Evolutionary conservation across 768 basidiomycete genomes (phyloP).

Genomic region (Mycena leptocephala): DNA sequence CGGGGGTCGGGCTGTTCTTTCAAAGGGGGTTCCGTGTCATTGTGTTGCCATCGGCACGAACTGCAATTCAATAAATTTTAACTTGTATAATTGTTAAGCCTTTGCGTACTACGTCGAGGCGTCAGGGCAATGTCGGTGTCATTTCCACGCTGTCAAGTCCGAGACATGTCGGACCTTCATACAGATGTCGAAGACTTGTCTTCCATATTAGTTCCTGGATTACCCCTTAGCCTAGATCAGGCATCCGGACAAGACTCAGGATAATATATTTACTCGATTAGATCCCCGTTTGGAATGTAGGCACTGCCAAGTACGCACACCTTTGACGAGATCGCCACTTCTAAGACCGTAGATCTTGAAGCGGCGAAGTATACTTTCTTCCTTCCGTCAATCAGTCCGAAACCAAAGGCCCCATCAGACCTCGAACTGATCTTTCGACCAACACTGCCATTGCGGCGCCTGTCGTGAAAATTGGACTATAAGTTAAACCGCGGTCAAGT

Average conservation of each 20-base stretch:
- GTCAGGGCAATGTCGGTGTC: constrained; percentile 4
- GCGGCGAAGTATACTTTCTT: constrained; percentile 11
- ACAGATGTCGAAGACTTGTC: constrained; percentile 11
- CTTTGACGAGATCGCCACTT: constrained; percentile 15
- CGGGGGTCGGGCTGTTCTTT: background rate
- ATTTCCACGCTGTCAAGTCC: constrained; percentile 10
- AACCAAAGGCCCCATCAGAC: constrained; percentile 21
- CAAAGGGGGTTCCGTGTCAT: background rate
- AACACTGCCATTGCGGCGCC: constrained; percentile 20
- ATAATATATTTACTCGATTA: background rate
- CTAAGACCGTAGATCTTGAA: constrained; percentile 10
- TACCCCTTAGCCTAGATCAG: background rate
- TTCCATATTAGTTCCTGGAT: constrained; percentile 6
- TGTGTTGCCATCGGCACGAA: background rate
- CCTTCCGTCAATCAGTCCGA: background rate
- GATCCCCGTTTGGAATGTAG: background rate
- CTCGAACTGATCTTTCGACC: constrained; percentile 5
- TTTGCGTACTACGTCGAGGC: background rate
- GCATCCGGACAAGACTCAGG: background rate
- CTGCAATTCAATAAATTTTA: background rate
- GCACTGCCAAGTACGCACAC: constrained; percentile 5
- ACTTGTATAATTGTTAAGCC: background rate
- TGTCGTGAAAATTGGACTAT: constrained; percentile 18
- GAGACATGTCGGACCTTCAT: constrained; percentile 1
- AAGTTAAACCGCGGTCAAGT: constrained; percentile 22